Conservation (phyloP, 1,284 basidiomycete species). For the Apiotrichum porosum region DNA sequence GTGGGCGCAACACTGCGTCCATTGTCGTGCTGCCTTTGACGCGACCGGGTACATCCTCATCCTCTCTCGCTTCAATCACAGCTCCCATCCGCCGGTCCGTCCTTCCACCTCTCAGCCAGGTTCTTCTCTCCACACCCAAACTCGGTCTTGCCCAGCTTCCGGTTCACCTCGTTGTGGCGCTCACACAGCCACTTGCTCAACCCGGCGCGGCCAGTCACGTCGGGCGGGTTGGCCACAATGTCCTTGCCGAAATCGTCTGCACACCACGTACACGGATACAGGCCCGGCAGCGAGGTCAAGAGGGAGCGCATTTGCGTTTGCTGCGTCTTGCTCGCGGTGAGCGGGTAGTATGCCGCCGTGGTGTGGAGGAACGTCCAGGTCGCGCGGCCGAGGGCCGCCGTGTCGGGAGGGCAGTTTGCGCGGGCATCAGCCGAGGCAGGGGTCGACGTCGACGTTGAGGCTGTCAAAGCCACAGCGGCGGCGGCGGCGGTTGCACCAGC, state of each 20-base stretch:
- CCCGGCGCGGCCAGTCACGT: slow-evolving; percentile 62
- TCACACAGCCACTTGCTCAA: slow-evolving; percentile 83
- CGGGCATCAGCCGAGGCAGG: slow-evolving; percentile 41
- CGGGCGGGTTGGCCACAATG: slow-evolving; percentile 63
- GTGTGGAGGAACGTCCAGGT: slow-evolving; percentile 96
- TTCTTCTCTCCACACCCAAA: slow-evolving; percentile 70
- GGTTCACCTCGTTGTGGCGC: slow-evolving; percentile 86
- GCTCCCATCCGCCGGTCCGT: slow-evolving; percentile 77
- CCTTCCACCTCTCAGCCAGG: slow-evolving; percentile 81
- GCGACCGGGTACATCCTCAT: too few relatives aligned
- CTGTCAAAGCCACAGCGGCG: slow-evolving; percentile 38
- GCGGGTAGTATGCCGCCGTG: slow-evolving; percentile 89
- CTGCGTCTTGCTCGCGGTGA: slow-evolving; percentile 63
- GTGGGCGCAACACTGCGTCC: too few relatives aligned
- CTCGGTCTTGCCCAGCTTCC: slow-evolving; percentile 69
- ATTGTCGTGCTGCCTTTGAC: too few relatives aligned
- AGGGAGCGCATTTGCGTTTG: slow-evolving; percentile 75
- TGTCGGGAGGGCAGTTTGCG: slow-evolving; percentile 76
- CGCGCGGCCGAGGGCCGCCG: slow-evolving; percentile 75
- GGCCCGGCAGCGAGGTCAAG: slow-evolving; percentile 65
- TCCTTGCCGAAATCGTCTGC: slow-evolving; percentile 67
- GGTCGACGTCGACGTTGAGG: slow-evolving; percentile 20
- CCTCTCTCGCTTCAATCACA: slow-evolving; percentile 59
- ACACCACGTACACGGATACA: slow-evolving; percentile 85
- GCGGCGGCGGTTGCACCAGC: slow-evolving; percentile 41